Evolutionary conservation across 2,329 filamentous ascomycete genomes (phyloP).

Genomic region (Fusarium anthophilum): DNA sequence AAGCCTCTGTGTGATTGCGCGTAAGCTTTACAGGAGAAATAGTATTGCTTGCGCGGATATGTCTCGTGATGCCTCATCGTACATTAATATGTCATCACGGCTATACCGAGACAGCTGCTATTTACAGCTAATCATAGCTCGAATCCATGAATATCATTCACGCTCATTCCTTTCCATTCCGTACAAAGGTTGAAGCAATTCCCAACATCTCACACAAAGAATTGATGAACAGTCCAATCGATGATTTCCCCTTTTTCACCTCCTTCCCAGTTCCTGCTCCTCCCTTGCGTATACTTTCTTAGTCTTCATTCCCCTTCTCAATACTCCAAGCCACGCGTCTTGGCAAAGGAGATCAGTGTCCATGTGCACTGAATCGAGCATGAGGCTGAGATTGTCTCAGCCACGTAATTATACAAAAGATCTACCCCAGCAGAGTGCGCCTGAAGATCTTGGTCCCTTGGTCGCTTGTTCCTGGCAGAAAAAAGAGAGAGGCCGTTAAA

Average conservation of each 20-base stretch:
- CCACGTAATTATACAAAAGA: constrained; percentile 28
- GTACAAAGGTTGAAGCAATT: constrained; percentile 1
- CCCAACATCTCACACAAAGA: background rate
- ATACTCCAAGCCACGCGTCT: background rate
- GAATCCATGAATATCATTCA: constrained; percentile 4
- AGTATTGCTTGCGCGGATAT: background rate
- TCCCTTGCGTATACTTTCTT: constrained; percentile 17
- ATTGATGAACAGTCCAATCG: background rate
- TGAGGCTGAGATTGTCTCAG: constrained; percentile 27
- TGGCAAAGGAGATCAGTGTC: constrained; percentile 11
- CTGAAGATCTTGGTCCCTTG: constrained; percentile 1
- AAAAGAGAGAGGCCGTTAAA: constrained; percentile 29
- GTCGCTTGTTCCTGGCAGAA: background rate
- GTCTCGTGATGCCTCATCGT: constrained; percentile 7
- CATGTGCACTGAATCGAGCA: background rate
- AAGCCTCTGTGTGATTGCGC: background rate
- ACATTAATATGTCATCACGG: constrained; percentile 5
- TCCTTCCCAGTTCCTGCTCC: background rate
- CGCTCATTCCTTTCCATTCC: constrained; percentile 12
- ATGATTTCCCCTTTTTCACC: background rate
- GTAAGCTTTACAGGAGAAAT: background rate
- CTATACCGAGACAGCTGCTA: background rate
- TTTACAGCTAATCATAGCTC: constrained; percentile 10
- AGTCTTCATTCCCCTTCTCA: background rate
- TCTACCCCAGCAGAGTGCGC: background rate